phyloP scores from a whole-genome alignment of 306 rosid genomes.

The Quercus alba region DNA sequence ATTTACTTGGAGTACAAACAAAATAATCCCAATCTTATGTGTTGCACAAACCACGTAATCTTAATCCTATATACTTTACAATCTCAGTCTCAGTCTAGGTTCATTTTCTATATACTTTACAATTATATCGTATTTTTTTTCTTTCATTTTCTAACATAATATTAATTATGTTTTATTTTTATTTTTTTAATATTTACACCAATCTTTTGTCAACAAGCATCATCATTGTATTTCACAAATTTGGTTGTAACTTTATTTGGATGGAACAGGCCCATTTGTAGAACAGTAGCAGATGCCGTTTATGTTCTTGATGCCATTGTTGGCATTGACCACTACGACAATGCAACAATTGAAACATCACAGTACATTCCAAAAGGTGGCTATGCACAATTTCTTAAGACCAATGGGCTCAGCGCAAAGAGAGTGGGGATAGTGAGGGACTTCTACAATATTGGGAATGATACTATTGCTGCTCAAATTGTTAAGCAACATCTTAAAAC shows the following conservation, averaged over 20 bases:
- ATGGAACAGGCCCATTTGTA: conserved; percentile 34
- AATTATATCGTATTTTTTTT: too few species aligned
- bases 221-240: too few species aligned
- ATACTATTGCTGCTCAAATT: not conserved
- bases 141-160: too few species aligned
- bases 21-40: too few species aligned
- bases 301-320: conserved; percentile 52
- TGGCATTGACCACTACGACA: conserved; percentile 38
- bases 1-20: too few species aligned
- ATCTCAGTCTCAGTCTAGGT: too few species aligned
- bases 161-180: too few species aligned
- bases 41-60: too few species aligned
- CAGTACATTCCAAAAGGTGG: conserved; percentile 42
- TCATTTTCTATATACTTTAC: too few species aligned
- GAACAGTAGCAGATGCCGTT: conserved; percentile 49
- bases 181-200: too few species aligned
- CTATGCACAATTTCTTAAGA: conserved; percentile 21
- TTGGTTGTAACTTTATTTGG: not conserved
- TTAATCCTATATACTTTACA: too few species aligned
- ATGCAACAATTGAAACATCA: conserved; percentile 23
- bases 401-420: conserved; percentile 32
- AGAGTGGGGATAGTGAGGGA: conserved; percentile 39
- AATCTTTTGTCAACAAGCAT: too few species aligned
- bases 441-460: conserved; percentile 9
- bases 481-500: conserved; percentile 27